Conservation (phyloP, 2,329 filamentous ascomycete species). For the Hirsutella rhossiliensis region DNA sequence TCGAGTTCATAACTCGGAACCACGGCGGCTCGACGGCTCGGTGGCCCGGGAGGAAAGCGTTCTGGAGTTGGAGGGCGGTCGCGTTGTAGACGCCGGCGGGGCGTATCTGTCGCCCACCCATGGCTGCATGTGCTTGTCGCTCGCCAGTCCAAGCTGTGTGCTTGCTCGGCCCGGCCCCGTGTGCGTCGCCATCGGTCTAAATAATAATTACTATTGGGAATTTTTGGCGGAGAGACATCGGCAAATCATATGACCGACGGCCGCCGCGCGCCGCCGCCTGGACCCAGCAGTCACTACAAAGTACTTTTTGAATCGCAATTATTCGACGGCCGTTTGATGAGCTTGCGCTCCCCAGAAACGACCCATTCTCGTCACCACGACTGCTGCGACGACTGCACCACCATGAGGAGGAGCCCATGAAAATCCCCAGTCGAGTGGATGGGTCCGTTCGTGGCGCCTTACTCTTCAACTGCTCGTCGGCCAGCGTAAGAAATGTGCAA, state of each 20-base stretch:
- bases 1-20: slow-evolving; percentile 36
- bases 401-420: slow-evolving; percentile 48
- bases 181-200: not conserved
- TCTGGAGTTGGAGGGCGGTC: slow-evolving; percentile 30
- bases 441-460: slow-evolving; percentile 46
- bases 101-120: slow-evolving; percentile 31
- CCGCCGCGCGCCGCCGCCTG: not conserved
- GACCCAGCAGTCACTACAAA: not conserved
- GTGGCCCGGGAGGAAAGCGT: slow-evolving; percentile 22
- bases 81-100: slow-evolving; percentile 35
- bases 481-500: slow-evolving; percentile 10
- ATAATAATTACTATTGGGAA: slow-evolving; percentile 1
- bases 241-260: slow-evolving; percentile 11
- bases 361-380: not conserved
- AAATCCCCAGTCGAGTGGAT: slow-evolving; percentile 45
- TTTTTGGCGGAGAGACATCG: slow-evolving; percentile 7
- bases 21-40: slow-evolving; percentile 29
- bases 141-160: not conserved
- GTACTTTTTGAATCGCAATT: not conserved
- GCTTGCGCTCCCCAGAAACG: not conserved
- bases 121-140: slow-evolving; percentile 9
- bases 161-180: not conserved
- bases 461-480: slow-evolving; percentile 32
- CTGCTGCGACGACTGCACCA: slow-evolving; percentile 10
- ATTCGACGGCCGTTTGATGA: not conserved